Percentiles rank a stretch among this genome's conserved stretches.
Conservation (phyloP, 1,284 basidiomycete genomes). For the Chiua sp. region DNA sequence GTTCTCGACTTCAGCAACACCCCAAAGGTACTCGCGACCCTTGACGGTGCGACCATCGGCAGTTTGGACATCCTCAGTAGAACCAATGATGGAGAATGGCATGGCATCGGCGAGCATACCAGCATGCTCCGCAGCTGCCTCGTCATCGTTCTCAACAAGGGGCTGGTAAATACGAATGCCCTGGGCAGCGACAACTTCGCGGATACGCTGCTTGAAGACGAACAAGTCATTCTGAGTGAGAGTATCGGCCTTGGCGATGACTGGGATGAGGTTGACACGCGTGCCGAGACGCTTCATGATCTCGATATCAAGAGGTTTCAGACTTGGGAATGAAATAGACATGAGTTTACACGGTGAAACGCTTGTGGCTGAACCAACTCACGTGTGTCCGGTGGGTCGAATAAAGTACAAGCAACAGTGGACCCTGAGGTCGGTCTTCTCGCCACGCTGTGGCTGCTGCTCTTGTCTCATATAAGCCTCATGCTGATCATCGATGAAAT, state of each 20-base stretch:
- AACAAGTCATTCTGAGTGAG: constrained; percentile 93
- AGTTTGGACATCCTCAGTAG: constrained; percentile 93
- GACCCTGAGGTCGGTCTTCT: constrained; percentile 95
- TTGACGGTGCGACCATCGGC: constrained; percentile 93
- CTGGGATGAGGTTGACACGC: constrained; percentile 96
- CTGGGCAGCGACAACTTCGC: constrained; percentile 90
- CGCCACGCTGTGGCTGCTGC: constrained; percentile 93
- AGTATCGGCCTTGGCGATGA: constrained; percentile 96
- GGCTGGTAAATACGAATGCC: constrained; percentile 96
- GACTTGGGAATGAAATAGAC: constrained; percentile 45
- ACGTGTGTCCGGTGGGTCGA: constrained; percentile 96
- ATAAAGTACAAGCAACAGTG: constrained; percentile 99
- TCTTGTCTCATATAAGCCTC: constrained; percentile 99
- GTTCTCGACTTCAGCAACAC: constrained; percentile 99
- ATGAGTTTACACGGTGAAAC: constrained; percentile 9
- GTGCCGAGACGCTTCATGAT: constrained; percentile 96
- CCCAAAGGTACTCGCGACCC: constrained; percentile 99
- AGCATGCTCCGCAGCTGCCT: constrained; percentile 88
- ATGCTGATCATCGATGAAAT: constrained; percentile 99
- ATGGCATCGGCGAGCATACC: constrained; percentile 88
- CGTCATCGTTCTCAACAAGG: constrained; percentile 92
- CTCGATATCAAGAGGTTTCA: constrained; percentile 99
- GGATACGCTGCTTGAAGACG: constrained; percentile 94
- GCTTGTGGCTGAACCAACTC: constrained; percentile 35
- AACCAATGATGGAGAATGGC: constrained; percentile 99